Evolutionary conservation across 192 early-diverging fungal species (phyloP), one percentile per base, ranked within the genome.

Genomic region (Rhizoclosmatium sp.): DNA sequence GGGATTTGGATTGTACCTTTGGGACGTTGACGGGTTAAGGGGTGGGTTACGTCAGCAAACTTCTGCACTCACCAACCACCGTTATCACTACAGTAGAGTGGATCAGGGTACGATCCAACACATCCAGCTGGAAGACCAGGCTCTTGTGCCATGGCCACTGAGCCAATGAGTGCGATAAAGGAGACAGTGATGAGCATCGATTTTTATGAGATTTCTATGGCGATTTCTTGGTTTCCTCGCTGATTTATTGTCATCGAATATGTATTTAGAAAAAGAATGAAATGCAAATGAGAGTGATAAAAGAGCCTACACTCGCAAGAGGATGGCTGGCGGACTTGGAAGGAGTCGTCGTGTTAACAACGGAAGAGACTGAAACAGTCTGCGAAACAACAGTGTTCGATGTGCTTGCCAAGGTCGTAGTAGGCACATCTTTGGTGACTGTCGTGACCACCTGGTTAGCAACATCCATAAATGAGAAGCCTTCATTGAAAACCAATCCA

Each of bases 71-170:
- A n/a, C n/a, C 51, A 21, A 21, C 40, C 23, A 59, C 56, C 19
- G 71, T 48, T 21, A 59, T 56, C 59, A 39, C 10, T 10, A 65
- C 16, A 39, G 31, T n/a, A 39, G 10, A 21, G 64, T 65, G 39
- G 31, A 39, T 39, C 10, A 65, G 12, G 12, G 39, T 39, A 21
- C n/a, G 64, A 12, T 14, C 64, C 16, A 65, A 65, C 16, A 65
- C 71, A 73, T 73, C 71, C 71, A 2, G 14, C 23, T 16, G 71
- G 71, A 9, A 73, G 56, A 9, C 71, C 71, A 2, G 71, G 71
- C 56, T 73, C 31, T 31, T 31, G 31, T 31, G 31, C 31, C 31
- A 31, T 31, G 31, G 31, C 31, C 31, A 31, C 31, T 31, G 31
- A 31, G 31, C 31, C 31, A 31, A 31, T 31, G 31, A 31, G 31